Evolutionary conservation across 75 land plant species (phyloP), one percentile per base, ranked within the genome.

Genomic region (Picea glauca): DNA sequence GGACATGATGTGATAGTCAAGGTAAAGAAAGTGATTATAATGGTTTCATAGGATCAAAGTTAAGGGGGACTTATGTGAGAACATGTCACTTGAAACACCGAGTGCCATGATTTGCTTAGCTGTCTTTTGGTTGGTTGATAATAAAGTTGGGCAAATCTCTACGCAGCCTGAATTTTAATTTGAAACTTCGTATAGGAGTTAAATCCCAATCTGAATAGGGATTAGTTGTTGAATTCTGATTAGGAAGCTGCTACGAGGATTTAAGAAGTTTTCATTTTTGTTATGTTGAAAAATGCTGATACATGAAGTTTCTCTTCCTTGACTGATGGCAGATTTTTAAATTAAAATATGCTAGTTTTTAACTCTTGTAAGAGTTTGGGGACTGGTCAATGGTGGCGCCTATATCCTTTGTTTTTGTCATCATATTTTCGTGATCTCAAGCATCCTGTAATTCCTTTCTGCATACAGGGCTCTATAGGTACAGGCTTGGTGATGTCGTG

Each of bases 401-500:
- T 50, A 50, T 50, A 50, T 50, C 12, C 56, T 50, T 50, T 50
- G 56, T 9, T 50, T 50, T 50, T 50, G 56, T 50, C 13, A 1
- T 11, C 56, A 50, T 2, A 33, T 67, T 38, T 33, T 67, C 38
- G 72, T 67, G 17, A 67, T 1, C 35, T 38, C 18, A n/a, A 38
- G n/a, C 46, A 3, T 38, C 43, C 23, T 6, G 40, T 40, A 68
- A 68, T 68, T 8, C 12, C 50, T 68, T 50, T 50, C 12, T 40
- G 46, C 2, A 38, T 40, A 20, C 40, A 84, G 93, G 93, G 6
- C 76, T 91, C 1, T 91, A 91, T 50, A 84, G 93, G 65, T 89
- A 85, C 77, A 75, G 91, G 59, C 80, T 93, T 8, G 98, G 92
- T 12, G 98, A 94, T 62, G 79, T 91, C 12, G 90, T 94, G 59